Conservation (phyloP, 1,139 yeast genomes). For the Wickerhamiella pararugosa region DNA sequence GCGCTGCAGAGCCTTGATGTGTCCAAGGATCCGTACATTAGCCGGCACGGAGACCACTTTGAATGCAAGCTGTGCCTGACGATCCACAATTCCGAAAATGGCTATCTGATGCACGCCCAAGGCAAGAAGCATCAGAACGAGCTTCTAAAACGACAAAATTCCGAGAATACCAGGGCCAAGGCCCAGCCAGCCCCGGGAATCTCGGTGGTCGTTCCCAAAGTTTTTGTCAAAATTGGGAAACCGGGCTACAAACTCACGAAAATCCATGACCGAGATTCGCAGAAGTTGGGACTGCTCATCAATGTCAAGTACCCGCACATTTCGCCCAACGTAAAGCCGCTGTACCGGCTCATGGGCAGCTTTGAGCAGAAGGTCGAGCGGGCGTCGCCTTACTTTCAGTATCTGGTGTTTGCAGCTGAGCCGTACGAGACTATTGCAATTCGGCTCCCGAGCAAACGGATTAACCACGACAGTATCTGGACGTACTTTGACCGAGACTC, state of each 20-base stretch:
- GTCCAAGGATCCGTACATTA: slow-evolving; percentile 61
- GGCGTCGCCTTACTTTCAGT: slow-evolving; percentile 38
- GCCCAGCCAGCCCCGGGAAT: slow-evolving; percentile 5
- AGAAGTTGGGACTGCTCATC: slow-evolving; percentile 45
- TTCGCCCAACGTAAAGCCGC: slow-evolving; percentile 35
- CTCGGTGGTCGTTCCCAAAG: slow-evolving; percentile 26
- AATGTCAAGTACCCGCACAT: slow-evolving; percentile 43
- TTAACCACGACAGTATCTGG: slow-evolving; percentile 44
- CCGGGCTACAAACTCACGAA: slow-evolving; percentile 58
- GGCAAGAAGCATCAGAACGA: slow-evolving; percentile 65
- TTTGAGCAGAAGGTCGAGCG: slow-evolving; percentile 45
- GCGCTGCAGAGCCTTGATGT: slow-evolving; percentile 48
- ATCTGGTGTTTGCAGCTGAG: slow-evolving; percentile 62
- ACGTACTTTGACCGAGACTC: slow-evolving; percentile 57
- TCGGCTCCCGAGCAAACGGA: slow-evolving; percentile 46
- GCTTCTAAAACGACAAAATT: slow-evolving; percentile 31
- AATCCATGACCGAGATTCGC: slow-evolving; percentile 27
- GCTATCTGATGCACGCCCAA: slow-evolving; percentile 64
- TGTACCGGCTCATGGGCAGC: slow-evolving; percentile 57
- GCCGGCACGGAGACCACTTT: slow-evolving; percentile 57
- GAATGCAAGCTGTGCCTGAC: slow-evolving; percentile 71
- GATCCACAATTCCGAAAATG: slow-evolving; percentile 57
- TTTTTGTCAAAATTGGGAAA: slow-evolving; percentile 50
- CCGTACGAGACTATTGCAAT: slow-evolving; percentile 70
- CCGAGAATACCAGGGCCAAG: slow-evolving; percentile 7